Percentiles rank a stretch among this genome's conserved stretches.
Evolutionary conservation across 306 rosid genomes (phyloP).

Genomic region (Erythrophleum fordii): DNA sequence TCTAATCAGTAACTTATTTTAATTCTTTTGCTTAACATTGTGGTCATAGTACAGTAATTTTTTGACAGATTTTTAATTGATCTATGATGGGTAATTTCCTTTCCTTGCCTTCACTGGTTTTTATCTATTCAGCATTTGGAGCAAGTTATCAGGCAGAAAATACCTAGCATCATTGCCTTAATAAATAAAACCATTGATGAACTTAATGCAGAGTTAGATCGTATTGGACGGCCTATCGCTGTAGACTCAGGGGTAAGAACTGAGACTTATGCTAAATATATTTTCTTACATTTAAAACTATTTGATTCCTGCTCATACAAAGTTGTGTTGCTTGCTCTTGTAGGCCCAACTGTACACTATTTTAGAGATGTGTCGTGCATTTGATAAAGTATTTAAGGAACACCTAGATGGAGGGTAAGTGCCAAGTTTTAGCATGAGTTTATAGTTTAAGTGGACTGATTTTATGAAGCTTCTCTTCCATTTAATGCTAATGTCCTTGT

Average conservation of each 20-base stretch:
- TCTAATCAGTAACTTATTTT: conserved; percentile 24
- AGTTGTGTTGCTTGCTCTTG: conserved; percentile 15
- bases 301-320: conserved; percentile 1
- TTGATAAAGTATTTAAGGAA: conserved; percentile 90
- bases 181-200: conserved; percentile 87
- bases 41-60: not conserved
- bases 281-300: conserved; percentile 19
- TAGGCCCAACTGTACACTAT: conserved; percentile 93
- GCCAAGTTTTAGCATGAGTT: conserved; percentile 1
- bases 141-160: conserved; percentile 74
- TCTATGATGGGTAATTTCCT: conserved; percentile 22
- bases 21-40: not conserved
- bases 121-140: conserved; percentile 69
- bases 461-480: conserved; percentile 11
- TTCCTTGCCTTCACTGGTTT: conserved; percentile 18
- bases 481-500: not conserved
- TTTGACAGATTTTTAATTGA: conserved; percentile 3
- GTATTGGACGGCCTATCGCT: conserved; percentile 87
- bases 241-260: conserved; percentile 81
- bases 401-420: conserved; percentile 97
- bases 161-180: conserved; percentile 80
- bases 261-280: conserved; percentile 32
- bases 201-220: conserved; percentile 90
- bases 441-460: not conserved
- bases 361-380: conserved; percentile 92